phyloP scores from a whole-genome alignment of 106 monocot genomes.

The Dioscorea dumetorum region DNA sequence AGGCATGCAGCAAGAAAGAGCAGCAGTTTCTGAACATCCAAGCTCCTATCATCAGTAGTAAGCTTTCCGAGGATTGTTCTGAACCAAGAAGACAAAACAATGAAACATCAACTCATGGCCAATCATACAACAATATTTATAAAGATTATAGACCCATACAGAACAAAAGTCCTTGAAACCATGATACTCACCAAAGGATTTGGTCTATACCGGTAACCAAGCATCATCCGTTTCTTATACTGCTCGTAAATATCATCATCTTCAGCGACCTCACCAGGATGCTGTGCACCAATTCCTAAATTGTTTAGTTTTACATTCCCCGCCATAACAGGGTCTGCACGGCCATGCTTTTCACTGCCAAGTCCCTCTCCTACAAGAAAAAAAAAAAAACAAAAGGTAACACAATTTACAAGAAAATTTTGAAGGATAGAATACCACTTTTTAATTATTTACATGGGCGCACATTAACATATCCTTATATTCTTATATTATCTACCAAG shows the following conservation, averaged over 20 bases:
- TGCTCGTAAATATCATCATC: constrained; percentile 93
- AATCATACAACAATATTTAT: neutral
- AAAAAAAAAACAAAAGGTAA: too few relatives aligned
- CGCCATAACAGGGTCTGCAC: constrained; percentile 93
- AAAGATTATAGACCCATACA: too few relatives aligned
- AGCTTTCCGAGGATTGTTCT: constrained; percentile 44
- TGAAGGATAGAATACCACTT: too few relatives aligned
- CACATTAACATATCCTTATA: too few relatives aligned
- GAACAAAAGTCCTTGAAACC: neutral
- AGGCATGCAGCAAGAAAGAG: too few relatives aligned
- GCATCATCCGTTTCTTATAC: constrained; percentile 90
- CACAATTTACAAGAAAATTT: too few relatives aligned
- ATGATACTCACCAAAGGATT: constrained; percentile 55
- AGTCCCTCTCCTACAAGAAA: constrained; percentile 77
- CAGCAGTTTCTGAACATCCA: too few relatives aligned
- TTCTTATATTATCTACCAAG: too few relatives aligned
- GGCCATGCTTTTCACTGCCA: constrained; percentile 73
- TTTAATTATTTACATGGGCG: too few relatives aligned
- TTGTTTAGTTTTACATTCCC: constrained; percentile 72
- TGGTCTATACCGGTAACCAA: constrained; percentile 67
- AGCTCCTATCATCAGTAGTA: constrained; percentile 21
- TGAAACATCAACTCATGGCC: neutral
- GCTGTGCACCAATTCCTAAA: constrained; percentile 77
- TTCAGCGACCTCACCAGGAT: constrained; percentile 70
- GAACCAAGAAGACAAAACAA: constrained; percentile 2